phyloP scores from a whole-genome alignment of 1,284 basidiomycete genomes.

The Mycena sp. region DNA sequence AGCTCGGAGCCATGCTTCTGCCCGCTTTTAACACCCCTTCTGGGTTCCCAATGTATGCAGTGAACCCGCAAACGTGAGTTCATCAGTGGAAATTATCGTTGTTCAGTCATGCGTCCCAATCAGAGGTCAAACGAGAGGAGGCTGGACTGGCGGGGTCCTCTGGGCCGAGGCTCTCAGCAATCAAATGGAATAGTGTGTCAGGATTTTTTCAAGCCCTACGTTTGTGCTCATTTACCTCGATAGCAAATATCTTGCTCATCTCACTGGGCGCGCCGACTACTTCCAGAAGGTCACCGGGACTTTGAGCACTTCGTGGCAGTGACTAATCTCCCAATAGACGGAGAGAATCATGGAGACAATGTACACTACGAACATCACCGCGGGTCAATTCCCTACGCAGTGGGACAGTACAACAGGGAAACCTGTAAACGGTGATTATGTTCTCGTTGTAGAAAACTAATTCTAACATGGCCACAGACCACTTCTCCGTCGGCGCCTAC shows the following conservation, averaged over 20 bases:
- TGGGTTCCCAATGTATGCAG: slow-evolving; percentile 62
- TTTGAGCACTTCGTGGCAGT: background rate
- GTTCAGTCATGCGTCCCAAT: background rate
- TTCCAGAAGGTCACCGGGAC: slow-evolving; percentile 49
- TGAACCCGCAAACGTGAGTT: slow-evolving; percentile 52
- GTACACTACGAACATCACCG: slow-evolving; percentile 46
- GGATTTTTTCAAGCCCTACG: background rate
- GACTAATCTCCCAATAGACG: slow-evolving; percentile 33
- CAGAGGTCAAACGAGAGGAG: slow-evolving; percentile 44
- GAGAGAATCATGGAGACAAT: slow-evolving; percentile 62
- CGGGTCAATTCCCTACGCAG: slow-evolving; percentile 52
- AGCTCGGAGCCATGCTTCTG: slow-evolving; percentile 60
- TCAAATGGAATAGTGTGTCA: slow-evolving; percentile 62
- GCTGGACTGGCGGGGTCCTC: slow-evolving; percentile 46
- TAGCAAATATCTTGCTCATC: slow-evolving; percentile 66
- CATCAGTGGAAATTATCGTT: background rate
- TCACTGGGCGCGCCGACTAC: slow-evolving; percentile 61
- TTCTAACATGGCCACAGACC: slow-evolving; percentile 17
- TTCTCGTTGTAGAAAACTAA: background rate
- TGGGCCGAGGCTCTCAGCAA: slow-evolving; percentile 63
- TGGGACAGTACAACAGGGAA: slow-evolving; percentile 52
- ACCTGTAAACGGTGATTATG: slow-evolving; percentile 46
- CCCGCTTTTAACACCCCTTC: slow-evolving; percentile 63
- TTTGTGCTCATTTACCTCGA: background rate
- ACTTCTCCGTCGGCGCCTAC: slow-evolving; percentile 51